Percentiles rank a stretch among this genome's conserved stretches.
These are phyloP conservation scores for Moringa oleifera DNA, from an alignment of 345 rosid species.

Conservation along the genomic window DNA sequence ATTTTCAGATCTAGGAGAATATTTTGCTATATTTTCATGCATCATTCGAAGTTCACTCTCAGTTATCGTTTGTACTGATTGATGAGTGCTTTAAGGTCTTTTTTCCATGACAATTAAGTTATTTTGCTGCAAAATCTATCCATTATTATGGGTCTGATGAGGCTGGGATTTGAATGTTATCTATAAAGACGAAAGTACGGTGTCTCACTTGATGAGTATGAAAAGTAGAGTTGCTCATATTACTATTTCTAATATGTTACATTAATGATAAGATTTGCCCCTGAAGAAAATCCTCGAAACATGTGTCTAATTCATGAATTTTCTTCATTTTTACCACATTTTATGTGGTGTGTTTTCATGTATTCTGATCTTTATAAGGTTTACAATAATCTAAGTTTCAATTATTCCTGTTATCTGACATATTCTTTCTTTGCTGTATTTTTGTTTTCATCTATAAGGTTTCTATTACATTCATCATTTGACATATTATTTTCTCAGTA, in stretches of 20 bases:
- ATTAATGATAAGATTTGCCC: too few relatives aligned
- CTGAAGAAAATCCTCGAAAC: too few relatives aligned
- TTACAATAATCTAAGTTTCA: background rate
- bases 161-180: background rate
- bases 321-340: background rate
- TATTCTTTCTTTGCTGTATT: too few relatives aligned
- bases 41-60: background rate
- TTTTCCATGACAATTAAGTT: background rate
- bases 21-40: background rate
- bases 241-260: too few relatives aligned
- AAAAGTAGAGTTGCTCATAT: too few relatives aligned
- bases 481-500: constrained; percentile 33
- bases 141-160: background rate
- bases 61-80: too few relatives aligned
- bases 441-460: background rate
- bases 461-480: constrained; percentile 11
- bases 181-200: background rate
- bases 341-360: background rate
- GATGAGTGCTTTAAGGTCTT: background rate
- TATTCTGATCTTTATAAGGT: background rate
- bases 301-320: too few relatives aligned
- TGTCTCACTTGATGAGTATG: too few relatives aligned
- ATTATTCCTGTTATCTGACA: background rate
- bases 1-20: background rate
- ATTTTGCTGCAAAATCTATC: too few relatives aligned